Percentiles rank a stretch among this genome's conserved stretches.
Evolutionary conservation across 306 rosid species (phyloP).

Genomic region (Betula pendula): DNA sequence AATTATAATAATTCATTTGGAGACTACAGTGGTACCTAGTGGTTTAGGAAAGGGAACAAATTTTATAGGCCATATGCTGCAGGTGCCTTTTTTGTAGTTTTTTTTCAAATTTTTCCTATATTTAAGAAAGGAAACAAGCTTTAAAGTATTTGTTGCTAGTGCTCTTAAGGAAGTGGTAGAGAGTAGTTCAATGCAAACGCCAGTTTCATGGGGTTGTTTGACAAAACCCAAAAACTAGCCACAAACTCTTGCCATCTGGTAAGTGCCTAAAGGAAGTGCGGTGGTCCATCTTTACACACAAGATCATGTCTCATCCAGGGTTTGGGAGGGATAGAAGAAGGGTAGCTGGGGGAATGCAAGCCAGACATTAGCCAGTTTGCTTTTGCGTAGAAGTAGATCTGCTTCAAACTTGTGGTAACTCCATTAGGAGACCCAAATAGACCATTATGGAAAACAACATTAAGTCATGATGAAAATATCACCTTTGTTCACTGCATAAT

Average conservation of each 20-base stretch:
- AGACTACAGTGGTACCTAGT: no score
- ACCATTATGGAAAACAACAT: not conserved
- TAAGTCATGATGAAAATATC: slow-evolving; percentile 12
- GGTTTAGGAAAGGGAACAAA: no score
- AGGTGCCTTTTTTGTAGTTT: no score
- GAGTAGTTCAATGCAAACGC: not conserved
- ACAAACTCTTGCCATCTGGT: slow-evolving; percentile 4
- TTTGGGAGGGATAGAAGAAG: not conserved
- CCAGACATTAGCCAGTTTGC: not conserved
- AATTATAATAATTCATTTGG: no score
- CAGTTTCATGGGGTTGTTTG: not conserved
- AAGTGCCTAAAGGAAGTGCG: not conserved
- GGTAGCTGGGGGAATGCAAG: not conserved
- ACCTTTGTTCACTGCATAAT: slow-evolving; percentile 61
- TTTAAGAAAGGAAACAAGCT: no score
- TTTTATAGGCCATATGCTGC: no score
- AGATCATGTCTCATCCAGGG: not conserved
- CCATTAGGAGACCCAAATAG: not conserved
- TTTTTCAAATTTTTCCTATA: no score
- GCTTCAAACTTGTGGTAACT: not conserved
- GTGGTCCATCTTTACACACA: not conserved
- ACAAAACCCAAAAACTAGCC: not conserved
- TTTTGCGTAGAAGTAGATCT: slow-evolving; percentile 8
- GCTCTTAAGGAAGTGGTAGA: not conserved
- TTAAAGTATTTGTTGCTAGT: no score